A percentile compares a stretch with the other conserved stretches of the same genome.
Conservation (phyloP, 306 rosid species). For the Luffa aegyptiaca region DNA sequence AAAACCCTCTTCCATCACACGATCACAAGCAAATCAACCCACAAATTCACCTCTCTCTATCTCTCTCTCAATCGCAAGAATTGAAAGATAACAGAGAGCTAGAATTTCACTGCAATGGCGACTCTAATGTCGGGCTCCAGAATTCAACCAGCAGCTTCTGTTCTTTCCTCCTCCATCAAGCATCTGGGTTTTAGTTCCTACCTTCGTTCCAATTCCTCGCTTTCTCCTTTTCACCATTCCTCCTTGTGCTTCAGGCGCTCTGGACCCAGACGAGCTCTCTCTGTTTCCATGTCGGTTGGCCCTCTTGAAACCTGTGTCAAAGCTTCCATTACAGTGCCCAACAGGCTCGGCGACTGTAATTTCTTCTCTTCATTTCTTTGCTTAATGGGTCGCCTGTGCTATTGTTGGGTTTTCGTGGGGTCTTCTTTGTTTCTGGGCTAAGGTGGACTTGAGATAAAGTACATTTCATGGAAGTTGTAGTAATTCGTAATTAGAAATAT, state of each 20-base stretch:
- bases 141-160: constrained; percentile 48
- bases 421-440: background rate
- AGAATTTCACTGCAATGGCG: constrained; percentile 2
- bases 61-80: background rate
- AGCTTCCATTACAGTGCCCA: constrained; percentile 52
- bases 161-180: constrained; percentile 50
- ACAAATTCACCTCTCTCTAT: too few relatives aligned
- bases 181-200: constrained; percentile 19
- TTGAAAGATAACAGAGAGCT: background rate
- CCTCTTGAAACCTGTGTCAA: constrained; percentile 67
- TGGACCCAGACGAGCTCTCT: constrained; percentile 18
- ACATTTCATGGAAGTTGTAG: background rate
- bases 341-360: constrained; percentile 74
- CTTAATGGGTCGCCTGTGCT: background rate
- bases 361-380: background rate
- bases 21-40: background rate
- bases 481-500: background rate
- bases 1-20: background rate
- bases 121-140: constrained; percentile 39
- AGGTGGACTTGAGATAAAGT: background rate
- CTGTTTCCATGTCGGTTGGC: constrained; percentile 44
- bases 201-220: constrained; percentile 20
- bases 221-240: constrained; percentile 9
- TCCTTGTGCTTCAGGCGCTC: background rate
- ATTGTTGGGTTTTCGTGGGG: background rate